Evolutionary conservation across 1,139 yeast genomes (phyloP), one percentile per base, ranked within the genome.

Genomic region (Geotrichum histeridarum): DNA sequence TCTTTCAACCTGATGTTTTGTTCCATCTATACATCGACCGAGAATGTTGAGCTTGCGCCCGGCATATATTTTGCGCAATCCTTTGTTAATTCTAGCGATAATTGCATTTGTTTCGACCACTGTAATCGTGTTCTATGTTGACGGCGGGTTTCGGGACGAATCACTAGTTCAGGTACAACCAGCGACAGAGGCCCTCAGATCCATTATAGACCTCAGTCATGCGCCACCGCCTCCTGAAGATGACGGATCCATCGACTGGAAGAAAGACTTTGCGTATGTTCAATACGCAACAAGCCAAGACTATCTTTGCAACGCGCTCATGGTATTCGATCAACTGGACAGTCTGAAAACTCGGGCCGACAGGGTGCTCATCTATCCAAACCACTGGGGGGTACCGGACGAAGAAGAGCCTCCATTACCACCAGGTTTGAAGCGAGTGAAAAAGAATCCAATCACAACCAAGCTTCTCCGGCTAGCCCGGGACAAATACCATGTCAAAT

Each of bases 211-310:
- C 27, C 36, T 44, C 6, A 8, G 33, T 18, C 22, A 27, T 22
- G n/a, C 54, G n/a, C 41, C 48, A 14, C 15, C 46, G 9, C 45
- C 45, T 4, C 48, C 47, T 8, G 51, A 42, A 9, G 48, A 35
- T n/a, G 42, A 14, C 33, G 36, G 9, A 4, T 14, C 30, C 18
- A 32, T 54, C 8, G 47, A 52, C 42, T 55, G 58, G 58, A 11
- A 30, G 4, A 65, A 17, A 6, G 48, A 64, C 45, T 68, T 57
- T 50, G 81, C 81, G 0, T 78, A 78, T 60, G 77, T 77, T 6
- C 73, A 74, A 48, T 78, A 78, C 59, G 81, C 78, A 0, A 76
- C 82, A 0, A 69, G 72, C 45, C 56, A 66, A 1, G 65, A 72
- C 15, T 76, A 77, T 54, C 63, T 78, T 51, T 74, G 80, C 55